Evolutionary conservation across 2,329 filamentous ascomycete genomes (phyloP).

Genomic region (Zelopaecilomyces penicillatus): DNA sequence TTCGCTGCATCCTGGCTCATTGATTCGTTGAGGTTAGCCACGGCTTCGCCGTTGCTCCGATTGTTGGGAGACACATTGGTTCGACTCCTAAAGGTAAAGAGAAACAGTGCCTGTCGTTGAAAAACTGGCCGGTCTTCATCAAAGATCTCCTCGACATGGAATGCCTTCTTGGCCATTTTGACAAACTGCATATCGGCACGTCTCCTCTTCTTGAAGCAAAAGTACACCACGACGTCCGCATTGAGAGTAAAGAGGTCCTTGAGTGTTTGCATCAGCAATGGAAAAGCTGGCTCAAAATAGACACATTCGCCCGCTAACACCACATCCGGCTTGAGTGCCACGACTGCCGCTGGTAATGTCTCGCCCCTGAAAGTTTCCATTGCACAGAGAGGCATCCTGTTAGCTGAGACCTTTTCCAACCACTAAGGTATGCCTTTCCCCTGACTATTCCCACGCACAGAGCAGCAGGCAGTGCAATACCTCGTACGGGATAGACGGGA

Average conservation of each 20-base stretch:
- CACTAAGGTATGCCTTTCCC: too few relatives aligned
- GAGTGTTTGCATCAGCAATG: slow-evolving; percentile 72
- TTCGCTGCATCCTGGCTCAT: too few relatives aligned
- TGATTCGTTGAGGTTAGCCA: too few relatives aligned
- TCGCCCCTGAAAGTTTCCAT: slow-evolving; percentile 43
- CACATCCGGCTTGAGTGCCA: slow-evolving; percentile 58
- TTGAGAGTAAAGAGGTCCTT: slow-evolving; percentile 65
- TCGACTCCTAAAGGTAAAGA: slow-evolving; percentile 48
- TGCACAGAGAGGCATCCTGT: neutral
- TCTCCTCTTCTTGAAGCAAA: slow-evolving; percentile 92
- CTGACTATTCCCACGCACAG: neutral
- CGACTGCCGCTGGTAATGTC: slow-evolving; percentile 43
- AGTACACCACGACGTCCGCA: slow-evolving; percentile 56
- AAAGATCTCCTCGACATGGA: slow-evolving; percentile 51
- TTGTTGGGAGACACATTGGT: slow-evolving; percentile 8
- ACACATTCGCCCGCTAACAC: slow-evolving; percentile 95
- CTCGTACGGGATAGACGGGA: too few relatives aligned
- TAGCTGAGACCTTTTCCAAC: neutral
- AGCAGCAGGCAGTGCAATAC: neutral
- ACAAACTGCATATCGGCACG: slow-evolving; percentile 71
- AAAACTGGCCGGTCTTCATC: slow-evolving; percentile 54
- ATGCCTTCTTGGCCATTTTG: slow-evolving; percentile 60
- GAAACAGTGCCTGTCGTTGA: slow-evolving; percentile 49
- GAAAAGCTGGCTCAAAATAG: slow-evolving; percentile 94
- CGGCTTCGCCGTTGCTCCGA: too few relatives aligned